Evolutionary conservation across 352 stramenopile species (phyloP), one percentile per base, ranked within the genome.

Genomic region (Blastocystis sp.): DNA sequence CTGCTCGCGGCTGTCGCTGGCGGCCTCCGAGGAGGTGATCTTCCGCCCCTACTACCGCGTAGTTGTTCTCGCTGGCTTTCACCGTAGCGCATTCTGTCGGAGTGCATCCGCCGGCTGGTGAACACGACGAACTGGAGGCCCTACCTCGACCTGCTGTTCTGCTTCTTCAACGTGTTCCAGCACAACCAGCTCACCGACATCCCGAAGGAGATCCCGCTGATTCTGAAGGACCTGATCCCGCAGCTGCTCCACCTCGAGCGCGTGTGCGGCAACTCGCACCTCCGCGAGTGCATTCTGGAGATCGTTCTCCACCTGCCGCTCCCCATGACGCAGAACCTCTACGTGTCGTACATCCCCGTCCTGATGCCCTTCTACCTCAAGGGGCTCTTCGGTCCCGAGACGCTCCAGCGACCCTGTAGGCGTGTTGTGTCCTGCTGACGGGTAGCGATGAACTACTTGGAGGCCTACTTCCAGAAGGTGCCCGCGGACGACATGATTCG

Each of bases 361-460:
- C 60, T 85, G 12, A 61, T 85, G 24, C 74, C 74, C 1, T 31
- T 85, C 16, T 85, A 85, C 29, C 31, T 85, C 3, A 62, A 69
- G 19, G 74, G 50, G 3, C 55, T 85, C 9, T 39, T 55, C 35
- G 74, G 74, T 26, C 74, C 74, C 19, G 74, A 85, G 0, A 85
- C 74, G 16, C 74, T 85, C 3, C 33, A 67, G 51, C 51, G 35
- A 21, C 35, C 45, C 35, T 51, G 74, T 85, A 31, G 9, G 1
- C n/a, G 19, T 55, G 4, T 9, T n/a, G 1, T 26, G 2, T 33
- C 19, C 12, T 9, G n/a, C 1, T 67, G 1, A 69, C 9, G 45
- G 3, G 35, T 85, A 85, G 74, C 74, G 24, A 66, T 85, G 16
- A 85, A 61, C 33, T 85, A 67, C 55, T 69, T 85, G n/a, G 55